Evolutionary conservation across 2,329 filamentous ascomycete genomes (phyloP), one percentile per base, ranked within the genome.

Genomic region (Ophiostoma montium): DNA sequence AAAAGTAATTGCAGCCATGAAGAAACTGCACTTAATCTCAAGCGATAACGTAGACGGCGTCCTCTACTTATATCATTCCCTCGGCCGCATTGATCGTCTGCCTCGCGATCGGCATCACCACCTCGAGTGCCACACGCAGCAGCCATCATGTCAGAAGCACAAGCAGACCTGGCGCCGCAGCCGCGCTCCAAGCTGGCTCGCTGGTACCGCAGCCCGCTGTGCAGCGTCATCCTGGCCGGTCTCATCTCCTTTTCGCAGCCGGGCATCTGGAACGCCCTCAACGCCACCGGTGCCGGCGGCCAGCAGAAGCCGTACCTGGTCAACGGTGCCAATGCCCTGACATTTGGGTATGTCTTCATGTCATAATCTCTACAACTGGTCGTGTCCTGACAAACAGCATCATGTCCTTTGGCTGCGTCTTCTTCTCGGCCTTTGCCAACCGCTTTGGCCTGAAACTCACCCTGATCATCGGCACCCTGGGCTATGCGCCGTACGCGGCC

Each of bases 341-440:
- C 41, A 3, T 43, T 43, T 43, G 41, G 41, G 23, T 27, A 27
- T 27, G 23, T 27, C 23, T 4, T 5, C 23, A 8, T 4, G 23
- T 8, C 23, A 27, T 8, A 27, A 27, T 27, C 23, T 27, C 8
- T 27, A 27, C 5, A 27, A 27, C 4, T 27, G 23, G n/a, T n/a
- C 23, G 23, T 5, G 4, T 27, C 4, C 23, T 27, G 23, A 27
- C 23, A 27, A 27, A 27, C 23, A 27, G 23, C 15, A 43, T 43
- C 41, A 43, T 43, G 41, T 19, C 27, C 23, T 43, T 43, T 43
- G 41, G 41, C 23, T 43, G 41, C 41, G 27, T 43, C 27, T 43
- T 43, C 41, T 43, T 43, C 15, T 43, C 41, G 6, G 41, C 41
- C 27, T 43, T 43, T 43, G 41, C 41, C 41, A 43, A 43, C 41